Evolutionary conservation across 2,329 filamentous ascomycete genomes (phyloP).

Genomic region (Raffaelea albimanens): DNA sequence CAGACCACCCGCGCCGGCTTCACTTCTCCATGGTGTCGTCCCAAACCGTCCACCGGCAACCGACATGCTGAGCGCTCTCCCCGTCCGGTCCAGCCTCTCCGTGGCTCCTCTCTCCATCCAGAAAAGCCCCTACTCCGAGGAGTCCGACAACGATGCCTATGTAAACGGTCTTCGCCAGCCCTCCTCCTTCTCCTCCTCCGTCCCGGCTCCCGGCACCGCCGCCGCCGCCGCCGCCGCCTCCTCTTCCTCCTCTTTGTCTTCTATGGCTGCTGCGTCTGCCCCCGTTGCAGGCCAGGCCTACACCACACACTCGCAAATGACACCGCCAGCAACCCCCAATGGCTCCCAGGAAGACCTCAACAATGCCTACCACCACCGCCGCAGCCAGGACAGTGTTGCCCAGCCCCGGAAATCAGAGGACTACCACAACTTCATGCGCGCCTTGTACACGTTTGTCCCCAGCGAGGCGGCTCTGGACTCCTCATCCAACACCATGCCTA

Average conservation of each 20-base stretch:
- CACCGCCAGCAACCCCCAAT: constrained; percentile 67
- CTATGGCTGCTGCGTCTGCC: background rate
- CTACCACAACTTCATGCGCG: constrained; percentile 91
- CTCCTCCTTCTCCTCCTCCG: too few species aligned
- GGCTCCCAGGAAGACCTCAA: constrained; percentile 52
- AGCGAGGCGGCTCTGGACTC: constrained; percentile 67
- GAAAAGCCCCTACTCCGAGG: constrained; percentile 25
- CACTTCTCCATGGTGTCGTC: constrained; percentile 11
- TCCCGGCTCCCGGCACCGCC: constrained; percentile 49
- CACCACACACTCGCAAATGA: constrained; percentile 51
- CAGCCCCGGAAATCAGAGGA: constrained; percentile 44
- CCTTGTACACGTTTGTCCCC: constrained; percentile 87
- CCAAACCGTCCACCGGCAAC: constrained; percentile 24
- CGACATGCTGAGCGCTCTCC: constrained; percentile 37
- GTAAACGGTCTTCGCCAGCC: constrained; percentile 48
- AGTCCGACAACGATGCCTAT: constrained; percentile 19
- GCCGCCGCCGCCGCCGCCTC: too few species aligned
- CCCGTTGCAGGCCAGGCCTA: constrained; percentile 27
- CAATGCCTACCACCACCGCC: constrained; percentile 4
- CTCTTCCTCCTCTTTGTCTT: too few species aligned
- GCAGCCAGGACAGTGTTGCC: constrained; percentile 3
- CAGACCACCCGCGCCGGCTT: background rate
- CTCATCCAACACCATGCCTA: constrained; percentile 74
- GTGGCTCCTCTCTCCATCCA: constrained; percentile 50
- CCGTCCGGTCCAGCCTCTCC: constrained; percentile 47